A percentile compares a stretch with the other conserved stretches of the same genome.
phyloP scores from a whole-genome alignment of 352 stramenopile species.

The Phytophthora quininea region DNA sequence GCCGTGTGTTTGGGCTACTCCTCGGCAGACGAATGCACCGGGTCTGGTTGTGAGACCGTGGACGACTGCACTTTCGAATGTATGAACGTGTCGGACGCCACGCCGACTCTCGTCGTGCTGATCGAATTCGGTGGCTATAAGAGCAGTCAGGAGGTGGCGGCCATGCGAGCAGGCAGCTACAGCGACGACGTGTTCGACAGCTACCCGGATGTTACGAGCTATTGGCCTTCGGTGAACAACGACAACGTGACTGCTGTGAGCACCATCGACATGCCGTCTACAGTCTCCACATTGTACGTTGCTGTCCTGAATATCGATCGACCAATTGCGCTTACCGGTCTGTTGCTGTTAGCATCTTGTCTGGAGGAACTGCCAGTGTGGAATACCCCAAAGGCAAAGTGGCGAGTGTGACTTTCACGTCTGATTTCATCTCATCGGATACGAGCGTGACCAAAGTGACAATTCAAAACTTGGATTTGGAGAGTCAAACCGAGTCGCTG shows the following conservation, averaged over 20 bases:
- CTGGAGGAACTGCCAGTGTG: constrained; percentile 17
- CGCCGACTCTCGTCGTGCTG: constrained; percentile 29
- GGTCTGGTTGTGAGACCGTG: constrained; percentile 25
- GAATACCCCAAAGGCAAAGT: constrained; percentile 45
- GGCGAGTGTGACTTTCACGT: constrained; percentile 28
- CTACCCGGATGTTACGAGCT: constrained; percentile 25
- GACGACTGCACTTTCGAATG: constrained; percentile 32
- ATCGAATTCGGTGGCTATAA: constrained; percentile 38
- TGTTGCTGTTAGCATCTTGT: constrained; percentile 28
- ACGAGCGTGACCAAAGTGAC: constrained; percentile 29
- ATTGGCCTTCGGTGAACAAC: constrained; percentile 35
- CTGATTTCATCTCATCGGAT: constrained; percentile 24
- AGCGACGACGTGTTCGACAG: constrained; percentile 4
- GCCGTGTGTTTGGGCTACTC: constrained; percentile 34
- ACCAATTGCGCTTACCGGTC: neutral
- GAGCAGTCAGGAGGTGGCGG: constrained; percentile 35
- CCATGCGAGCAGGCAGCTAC: constrained; percentile 9
- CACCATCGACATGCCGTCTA: constrained; percentile 27
- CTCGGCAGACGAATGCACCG: constrained; percentile 20
- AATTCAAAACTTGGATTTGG: constrained; percentile 35
- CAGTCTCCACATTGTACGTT: constrained; percentile 34
- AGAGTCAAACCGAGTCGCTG: constrained; percentile 13
- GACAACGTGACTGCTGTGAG: constrained; percentile 29
- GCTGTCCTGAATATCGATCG: neutral
- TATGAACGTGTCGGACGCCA: constrained; percentile 19